Evolutionary conservation across 1,284 basidiomycete genomes (phyloP).

Genomic region (Meira miltonrushii): DNA sequence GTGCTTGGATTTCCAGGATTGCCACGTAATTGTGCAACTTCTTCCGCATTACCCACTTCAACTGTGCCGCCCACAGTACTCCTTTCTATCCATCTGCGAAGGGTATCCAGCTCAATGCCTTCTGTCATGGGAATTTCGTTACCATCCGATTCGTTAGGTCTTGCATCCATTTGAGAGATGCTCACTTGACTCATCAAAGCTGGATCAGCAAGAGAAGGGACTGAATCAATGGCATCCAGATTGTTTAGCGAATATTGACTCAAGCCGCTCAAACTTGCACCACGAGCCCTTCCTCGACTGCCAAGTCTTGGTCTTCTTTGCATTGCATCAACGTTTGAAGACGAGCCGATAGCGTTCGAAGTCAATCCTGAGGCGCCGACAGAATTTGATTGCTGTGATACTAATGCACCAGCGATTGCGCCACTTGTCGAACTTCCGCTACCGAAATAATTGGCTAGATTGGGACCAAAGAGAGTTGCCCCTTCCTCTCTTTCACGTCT

Average conservation of each 20-base stretch:
- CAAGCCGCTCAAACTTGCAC: conserved; percentile 38
- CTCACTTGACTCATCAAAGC: neutral
- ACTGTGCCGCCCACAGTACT: conserved; percentile 15
- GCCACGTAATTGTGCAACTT: conserved; percentile 8
- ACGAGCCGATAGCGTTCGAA: conserved; percentile 11
- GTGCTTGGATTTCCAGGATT: conserved; percentile 19
- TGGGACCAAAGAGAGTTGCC: conserved; percentile 41
- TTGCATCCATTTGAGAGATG: neutral
- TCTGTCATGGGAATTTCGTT: conserved; percentile 34
- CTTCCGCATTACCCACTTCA: neutral
- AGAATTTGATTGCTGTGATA: no score
- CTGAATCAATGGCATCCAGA: conserved; percentile 25
- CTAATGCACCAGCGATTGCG: conserved; percentile 19
- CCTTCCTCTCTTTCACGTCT: conserved; percentile 37
- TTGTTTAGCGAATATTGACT: conserved; percentile 18
- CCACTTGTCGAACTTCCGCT: conserved; percentile 32
- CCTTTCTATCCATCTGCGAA: conserved; percentile 36
- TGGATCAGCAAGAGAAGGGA: conserved; percentile 25
- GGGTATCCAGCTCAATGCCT: conserved; percentile 34
- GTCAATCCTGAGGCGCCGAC: conserved; percentile 15
- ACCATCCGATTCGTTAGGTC: neutral
- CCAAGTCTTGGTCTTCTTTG: conserved; percentile 23
- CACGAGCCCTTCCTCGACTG: conserved; percentile 35
- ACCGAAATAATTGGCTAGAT: conserved; percentile 42
- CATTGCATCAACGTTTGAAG: neutral